Evolutionary conservation across 805 yeast genomes (phyloP).

Genomic region (Candida nanaspora): DNA sequence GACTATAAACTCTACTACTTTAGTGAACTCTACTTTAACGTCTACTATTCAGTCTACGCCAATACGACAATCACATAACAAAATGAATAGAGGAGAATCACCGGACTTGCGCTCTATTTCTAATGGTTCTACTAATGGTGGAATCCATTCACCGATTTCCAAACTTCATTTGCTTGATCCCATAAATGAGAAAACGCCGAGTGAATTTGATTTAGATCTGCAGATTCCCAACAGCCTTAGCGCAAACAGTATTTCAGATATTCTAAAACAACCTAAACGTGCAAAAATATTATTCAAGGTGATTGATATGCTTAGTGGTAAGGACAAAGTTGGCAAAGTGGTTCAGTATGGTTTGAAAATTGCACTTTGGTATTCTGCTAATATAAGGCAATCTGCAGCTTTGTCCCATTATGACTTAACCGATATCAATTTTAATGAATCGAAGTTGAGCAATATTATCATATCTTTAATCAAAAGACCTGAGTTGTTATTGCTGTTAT

Average conservation of each 20-base stretch:
- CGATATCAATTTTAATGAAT: constrained; percentile 17
- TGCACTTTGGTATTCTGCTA: constrained; percentile 38
- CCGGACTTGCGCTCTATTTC: no score
- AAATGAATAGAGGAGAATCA: no score
- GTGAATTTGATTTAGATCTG: neutral
- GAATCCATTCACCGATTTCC: neutral
- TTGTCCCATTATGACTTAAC: constrained; percentile 9
- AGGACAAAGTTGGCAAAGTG: constrained; percentile 64
- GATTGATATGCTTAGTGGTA: constrained; percentile 53
- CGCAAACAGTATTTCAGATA: neutral
- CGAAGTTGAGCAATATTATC: constrained; percentile 16
- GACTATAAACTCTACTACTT: neutral
- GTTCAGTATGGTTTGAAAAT: constrained; percentile 53
- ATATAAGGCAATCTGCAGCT: constrained; percentile 23
- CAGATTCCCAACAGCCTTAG: neutral
- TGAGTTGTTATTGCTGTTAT: constrained; percentile 21
- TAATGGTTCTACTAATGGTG: no score
- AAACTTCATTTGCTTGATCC: constrained; percentile 1
- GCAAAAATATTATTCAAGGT: constrained; percentile 39
- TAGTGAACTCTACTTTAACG: neutral
- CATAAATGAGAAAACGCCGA: constrained; percentile 2
- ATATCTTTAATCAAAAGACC: constrained; percentile 22
- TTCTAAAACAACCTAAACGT: constrained; percentile 4
- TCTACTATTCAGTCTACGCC: neutral
- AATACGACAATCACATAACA: neutral